phyloP scores from a whole-genome alignment of 1,284 basidiomycete genomes.

The Moesziomyces globuligerus region DNA sequence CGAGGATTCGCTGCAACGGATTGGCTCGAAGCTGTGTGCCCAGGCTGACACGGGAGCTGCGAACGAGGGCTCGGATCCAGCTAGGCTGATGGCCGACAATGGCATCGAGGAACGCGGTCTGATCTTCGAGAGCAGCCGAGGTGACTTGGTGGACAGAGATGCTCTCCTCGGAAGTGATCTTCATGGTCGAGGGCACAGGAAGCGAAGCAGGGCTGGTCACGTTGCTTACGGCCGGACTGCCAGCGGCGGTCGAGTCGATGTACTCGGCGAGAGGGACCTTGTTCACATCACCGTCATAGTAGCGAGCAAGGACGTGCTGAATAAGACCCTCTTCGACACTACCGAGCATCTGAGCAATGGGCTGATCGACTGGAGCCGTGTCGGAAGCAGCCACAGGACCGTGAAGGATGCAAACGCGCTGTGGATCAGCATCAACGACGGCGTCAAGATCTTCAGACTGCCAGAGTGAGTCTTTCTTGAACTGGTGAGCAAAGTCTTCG shows the following conservation, averaged over 20 bases:
- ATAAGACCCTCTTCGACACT: constrained; percentile 84
- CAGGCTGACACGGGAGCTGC: constrained; percentile 77
- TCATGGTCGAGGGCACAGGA: constrained; percentile 83
- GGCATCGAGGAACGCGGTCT: constrained; percentile 69
- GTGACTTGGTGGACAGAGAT: constrained; percentile 69
- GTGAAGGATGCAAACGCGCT: constrained; percentile 96
- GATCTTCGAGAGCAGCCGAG: constrained; percentile 83
- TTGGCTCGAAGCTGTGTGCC: constrained; percentile 77
- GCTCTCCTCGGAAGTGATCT: constrained; percentile 59
- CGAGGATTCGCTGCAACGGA: constrained; percentile 82
- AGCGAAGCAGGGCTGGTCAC: no score
- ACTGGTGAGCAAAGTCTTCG: constrained; percentile 79
- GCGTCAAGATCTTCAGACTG: constrained; percentile 97
- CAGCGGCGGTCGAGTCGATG: no score
- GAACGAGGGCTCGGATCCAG: constrained; percentile 82
- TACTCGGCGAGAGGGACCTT: constrained; percentile 87
- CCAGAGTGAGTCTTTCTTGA: constrained; percentile 89
- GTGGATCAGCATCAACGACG: constrained; percentile 90
- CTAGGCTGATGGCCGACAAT: constrained; percentile 87
- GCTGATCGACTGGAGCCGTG: constrained; percentile 89
- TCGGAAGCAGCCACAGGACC: constrained; percentile 93
- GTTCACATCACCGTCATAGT: constrained; percentile 81
- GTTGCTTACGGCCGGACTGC: no score
- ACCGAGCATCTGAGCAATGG: constrained; percentile 89
- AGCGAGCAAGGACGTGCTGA: constrained; percentile 79